Percentiles rank a stretch among this genome's conserved stretches.
phyloP scores from a whole-genome alignment of 306 rosid species.

The Cicer yamashitae region DNA sequence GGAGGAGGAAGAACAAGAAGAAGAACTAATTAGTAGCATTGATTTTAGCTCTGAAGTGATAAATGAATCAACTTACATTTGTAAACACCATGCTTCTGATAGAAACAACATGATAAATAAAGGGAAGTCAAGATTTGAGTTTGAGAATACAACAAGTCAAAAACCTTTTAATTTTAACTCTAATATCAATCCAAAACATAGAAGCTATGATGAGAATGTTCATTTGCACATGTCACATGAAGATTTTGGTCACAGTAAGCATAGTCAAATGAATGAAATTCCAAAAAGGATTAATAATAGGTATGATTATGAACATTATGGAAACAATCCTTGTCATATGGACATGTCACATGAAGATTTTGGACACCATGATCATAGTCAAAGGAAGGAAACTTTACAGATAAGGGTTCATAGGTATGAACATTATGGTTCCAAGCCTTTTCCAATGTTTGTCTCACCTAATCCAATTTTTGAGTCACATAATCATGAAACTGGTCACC shows the following conservation, averaged over 20 bases:
- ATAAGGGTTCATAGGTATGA: background rate
- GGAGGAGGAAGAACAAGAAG: background rate
- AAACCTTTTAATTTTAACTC: background rate
- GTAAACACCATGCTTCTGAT: background rate
- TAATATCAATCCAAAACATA: background rate
- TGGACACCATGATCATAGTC: background rate
- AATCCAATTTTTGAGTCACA: conserved; percentile 30
- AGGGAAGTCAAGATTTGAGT: conserved; percentile 8
- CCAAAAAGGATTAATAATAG: background rate
- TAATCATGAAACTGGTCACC: conserved; percentile 18
- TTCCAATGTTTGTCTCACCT: conserved; percentile 11
- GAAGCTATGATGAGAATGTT: background rate
- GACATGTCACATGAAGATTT: too few species aligned
- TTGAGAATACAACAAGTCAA: background rate
- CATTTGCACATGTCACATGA: conserved; percentile 6
- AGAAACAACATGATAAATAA: background rate
- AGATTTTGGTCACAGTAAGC: background rate
- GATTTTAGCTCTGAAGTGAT: background rate
- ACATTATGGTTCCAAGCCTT: conserved; percentile 20
- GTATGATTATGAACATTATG: conserved; percentile 8
- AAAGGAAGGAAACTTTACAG: conserved; percentile 13
- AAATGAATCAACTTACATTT: background rate
- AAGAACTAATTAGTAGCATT: conserved; percentile 3
- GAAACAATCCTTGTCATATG: background rate
- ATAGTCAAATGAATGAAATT: conserved; percentile 6